These are phyloP conservation scores for Fraxinus anomala DNA, from an alignment of 257 asterid species.

Conservation along the genomic window DNA sequence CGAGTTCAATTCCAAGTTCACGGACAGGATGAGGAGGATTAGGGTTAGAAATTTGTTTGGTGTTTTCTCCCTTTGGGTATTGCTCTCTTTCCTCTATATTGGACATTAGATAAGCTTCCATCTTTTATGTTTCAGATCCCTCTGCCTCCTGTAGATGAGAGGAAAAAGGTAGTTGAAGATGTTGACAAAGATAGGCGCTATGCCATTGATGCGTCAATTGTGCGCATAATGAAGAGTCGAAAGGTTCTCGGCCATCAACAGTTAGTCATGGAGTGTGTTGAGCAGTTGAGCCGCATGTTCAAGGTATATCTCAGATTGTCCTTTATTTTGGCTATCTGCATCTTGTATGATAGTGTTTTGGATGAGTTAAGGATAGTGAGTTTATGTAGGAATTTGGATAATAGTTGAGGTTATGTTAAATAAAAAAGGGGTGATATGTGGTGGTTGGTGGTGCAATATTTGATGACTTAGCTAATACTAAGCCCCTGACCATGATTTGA, in stretches of 20 bases:
- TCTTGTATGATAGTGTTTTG: background rate
- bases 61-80: background rate
- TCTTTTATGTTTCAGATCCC: slow-evolving; percentile 44
- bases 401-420: background rate
- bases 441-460: background rate
- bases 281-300: slow-evolving; percentile 51
- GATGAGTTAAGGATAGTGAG: background rate
- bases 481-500: background rate
- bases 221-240: slow-evolving; percentile 66
- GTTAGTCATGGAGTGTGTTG: slow-evolving; percentile 55
- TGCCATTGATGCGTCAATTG: slow-evolving; percentile 56
- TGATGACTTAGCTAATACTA: background rate
- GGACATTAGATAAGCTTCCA: background rate
- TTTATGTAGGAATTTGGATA: background rate
- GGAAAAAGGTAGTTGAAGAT: slow-evolving; percentile 57
- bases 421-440: background rate
- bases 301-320: slow-evolving; percentile 31
- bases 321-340: background rate
- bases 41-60: slow-evolving; percentile 34
- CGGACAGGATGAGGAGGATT: slow-evolving; percentile 59
- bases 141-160: slow-evolving; percentile 54
- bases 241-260: slow-evolving; percentile 52
- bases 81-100: background rate
- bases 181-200: slow-evolving; percentile 52
- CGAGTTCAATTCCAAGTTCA: slow-evolving; percentile 53